These are phyloP conservation scores for Zalerion maritima DNA, from an alignment of 495 filamentous ascomycete genomes.

Conservation along the genomic window DNA sequence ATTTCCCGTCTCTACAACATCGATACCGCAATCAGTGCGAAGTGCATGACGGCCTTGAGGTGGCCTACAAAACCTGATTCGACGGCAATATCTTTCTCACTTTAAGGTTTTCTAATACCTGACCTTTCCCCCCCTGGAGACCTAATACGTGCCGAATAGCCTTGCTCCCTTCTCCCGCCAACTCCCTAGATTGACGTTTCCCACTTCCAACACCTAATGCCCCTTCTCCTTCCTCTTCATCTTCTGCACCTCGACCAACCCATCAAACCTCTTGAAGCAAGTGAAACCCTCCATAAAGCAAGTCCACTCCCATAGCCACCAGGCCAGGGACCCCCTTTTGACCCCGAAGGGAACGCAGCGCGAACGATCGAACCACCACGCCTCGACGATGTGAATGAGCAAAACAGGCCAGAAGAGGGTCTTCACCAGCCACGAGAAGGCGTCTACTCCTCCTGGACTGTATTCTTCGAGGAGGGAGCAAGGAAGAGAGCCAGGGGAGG, in stretches of 20 bases:
- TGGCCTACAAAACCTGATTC: no score
- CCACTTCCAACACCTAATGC: no score
- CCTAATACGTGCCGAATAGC: no score
- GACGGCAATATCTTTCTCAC: no score
- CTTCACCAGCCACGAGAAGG: conserved; percentile 24
- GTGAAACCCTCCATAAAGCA: conserved; percentile 26
- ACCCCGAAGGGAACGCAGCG: conserved; percentile 19
- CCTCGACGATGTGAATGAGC: conserved; percentile 23
- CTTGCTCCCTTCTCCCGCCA: no score
- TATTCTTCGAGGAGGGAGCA: conserved; percentile 10
- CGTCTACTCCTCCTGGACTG: conserved; percentile 15
- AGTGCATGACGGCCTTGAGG: no score
- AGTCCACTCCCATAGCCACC: conserved; percentile 23
- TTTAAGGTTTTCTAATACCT: no score
- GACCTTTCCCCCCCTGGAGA: no score
- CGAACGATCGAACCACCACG: conserved; percentile 19
- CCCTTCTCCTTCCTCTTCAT: conserved; percentile 13
- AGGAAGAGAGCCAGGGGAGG: conserved; percentile 4
- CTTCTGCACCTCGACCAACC: conserved; percentile 14
- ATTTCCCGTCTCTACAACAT: no score
- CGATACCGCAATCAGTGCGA: no score
- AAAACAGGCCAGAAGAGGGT: conserved; percentile 20
- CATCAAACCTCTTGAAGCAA: conserved; percentile 25
- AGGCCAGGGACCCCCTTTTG: conserved; percentile 12
- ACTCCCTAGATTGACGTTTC: no score